Percentiles rank a stretch among this genome's conserved stretches.
These are phyloP conservation scores for Euphorbia neoarborescens DNA, from an alignment of 441 rosid species.

Conservation along the genomic window DNA sequence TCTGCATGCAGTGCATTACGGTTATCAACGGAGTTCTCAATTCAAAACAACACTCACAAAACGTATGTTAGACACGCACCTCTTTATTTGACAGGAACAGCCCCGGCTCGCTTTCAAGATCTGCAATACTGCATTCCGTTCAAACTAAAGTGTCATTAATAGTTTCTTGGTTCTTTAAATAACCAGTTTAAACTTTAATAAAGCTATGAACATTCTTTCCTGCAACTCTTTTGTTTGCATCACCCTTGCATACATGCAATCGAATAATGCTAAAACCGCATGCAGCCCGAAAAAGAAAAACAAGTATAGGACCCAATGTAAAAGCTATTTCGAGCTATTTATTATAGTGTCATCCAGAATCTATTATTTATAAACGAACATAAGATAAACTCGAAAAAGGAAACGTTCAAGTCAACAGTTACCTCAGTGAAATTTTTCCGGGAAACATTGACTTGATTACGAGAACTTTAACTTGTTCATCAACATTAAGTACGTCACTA, in stretches of 20 bases:
- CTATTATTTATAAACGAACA: too few relatives aligned
- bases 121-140: conserved; percentile 48
- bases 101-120: conserved; percentile 86
- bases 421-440: conserved; percentile 86
- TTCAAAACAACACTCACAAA: background rate
- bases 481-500: conserved; percentile 53
- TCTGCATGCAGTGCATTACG: conserved; percentile 32
- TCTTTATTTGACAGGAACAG: conserved; percentile 57
- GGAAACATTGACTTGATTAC: conserved; percentile 67
- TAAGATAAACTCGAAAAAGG: background rate
- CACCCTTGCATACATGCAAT: background rate
- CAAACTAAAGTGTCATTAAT: conserved; percentile 7
- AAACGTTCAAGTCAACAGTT: conserved; percentile 12
- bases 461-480: conserved; percentile 63
- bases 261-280: background rate
- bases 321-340: background rate
- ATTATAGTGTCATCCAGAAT: background rate
- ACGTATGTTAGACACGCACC: conserved; percentile 30
- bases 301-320: background rate
- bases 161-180: background rate
- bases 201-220: background rate
- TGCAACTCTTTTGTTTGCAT: background rate
- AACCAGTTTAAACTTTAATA: background rate
- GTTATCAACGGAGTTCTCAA: background rate
- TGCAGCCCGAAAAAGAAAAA: background rate